Percentiles rank a stretch among this genome's conserved stretches.
These are phyloP conservation scores for Tremellales sp. DNA, from an alignment of 1,284 basidiomycete genomes.

Conservation along the genomic window DNA sequence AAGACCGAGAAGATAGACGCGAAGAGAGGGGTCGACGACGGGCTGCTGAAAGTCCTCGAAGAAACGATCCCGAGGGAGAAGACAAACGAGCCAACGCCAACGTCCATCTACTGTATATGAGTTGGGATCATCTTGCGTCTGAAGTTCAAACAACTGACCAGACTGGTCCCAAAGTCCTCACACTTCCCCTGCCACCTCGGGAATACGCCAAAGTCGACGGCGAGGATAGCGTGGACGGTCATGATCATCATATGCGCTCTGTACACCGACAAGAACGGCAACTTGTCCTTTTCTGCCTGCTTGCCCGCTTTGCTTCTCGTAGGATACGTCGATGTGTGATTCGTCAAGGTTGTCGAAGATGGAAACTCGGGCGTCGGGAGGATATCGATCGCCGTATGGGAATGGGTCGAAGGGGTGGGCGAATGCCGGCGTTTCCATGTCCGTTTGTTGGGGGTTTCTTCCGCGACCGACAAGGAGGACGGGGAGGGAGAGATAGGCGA, in stretches of 20 bases:
- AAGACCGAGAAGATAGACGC: slow-evolving; percentile 42
- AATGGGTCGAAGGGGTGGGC: slow-evolving; percentile 25
- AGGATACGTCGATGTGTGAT: neutral
- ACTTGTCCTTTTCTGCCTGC: slow-evolving; percentile 7
- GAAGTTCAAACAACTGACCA: slow-evolving; percentile 57
- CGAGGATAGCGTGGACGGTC: slow-evolving; percentile 85
- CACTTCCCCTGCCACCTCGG: slow-evolving; percentile 86
- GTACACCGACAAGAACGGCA: slow-evolving; percentile 74
- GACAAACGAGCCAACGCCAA: slow-evolving; percentile 78
- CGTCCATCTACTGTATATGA: slow-evolving; percentile 90
- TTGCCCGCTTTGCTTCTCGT: neutral
- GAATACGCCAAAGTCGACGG: slow-evolving; percentile 93
- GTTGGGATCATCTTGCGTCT: slow-evolving; percentile 4
- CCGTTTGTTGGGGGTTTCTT: neutral
- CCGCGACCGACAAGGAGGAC: slow-evolving; percentile 1
- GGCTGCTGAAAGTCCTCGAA: slow-evolving; percentile 49
- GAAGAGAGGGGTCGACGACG: slow-evolving; percentile 1
- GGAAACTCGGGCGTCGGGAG: slow-evolving; percentile 21
- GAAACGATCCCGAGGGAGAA: slow-evolving; percentile 91
- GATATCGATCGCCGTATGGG: slow-evolving; percentile 25
- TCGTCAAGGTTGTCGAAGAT: neutral
- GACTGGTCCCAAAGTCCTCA: slow-evolving; percentile 87
- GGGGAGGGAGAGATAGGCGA: neutral
- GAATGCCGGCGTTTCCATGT: slow-evolving; percentile 20
- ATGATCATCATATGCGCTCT: slow-evolving; percentile 93